Conservation (phyloP, 108 stramenopile genomes). For the Cyclotella choctawhatcheeana region DNA sequence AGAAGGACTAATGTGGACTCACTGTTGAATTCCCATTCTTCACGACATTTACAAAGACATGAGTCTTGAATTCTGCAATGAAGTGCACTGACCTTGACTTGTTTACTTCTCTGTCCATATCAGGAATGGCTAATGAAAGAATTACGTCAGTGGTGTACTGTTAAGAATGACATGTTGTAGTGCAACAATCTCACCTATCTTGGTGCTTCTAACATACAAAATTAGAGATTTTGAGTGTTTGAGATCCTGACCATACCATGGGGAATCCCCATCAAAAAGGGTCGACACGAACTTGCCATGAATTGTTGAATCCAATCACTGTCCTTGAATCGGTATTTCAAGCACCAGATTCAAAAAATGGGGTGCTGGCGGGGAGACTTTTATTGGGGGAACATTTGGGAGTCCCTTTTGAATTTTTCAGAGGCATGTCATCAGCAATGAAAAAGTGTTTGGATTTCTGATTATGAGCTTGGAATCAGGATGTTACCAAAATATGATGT, state of each 20-base stretch:
- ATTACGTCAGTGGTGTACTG: background rate
- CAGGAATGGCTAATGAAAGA: conserved; percentile 24
- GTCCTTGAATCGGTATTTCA: no score
- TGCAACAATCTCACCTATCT: conserved; percentile 29
- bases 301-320: no score
- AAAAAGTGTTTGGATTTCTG: no score
- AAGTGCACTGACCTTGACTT: conserved; percentile 47
- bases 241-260: conserved; percentile 86
- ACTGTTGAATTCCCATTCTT: conserved; percentile 83
- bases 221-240: conserved; percentile 57
- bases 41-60: conserved; percentile 62
- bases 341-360: no score
- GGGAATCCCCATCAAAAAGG: conserved; percentile 74
- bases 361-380: no score
- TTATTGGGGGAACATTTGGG: no score
- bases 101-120: conserved; percentile 65
- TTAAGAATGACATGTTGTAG: background rate
- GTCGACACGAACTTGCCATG: no score
- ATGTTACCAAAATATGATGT: no score
- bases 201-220: conserved; percentile 46
- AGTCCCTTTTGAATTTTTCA: no score
- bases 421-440: no score
- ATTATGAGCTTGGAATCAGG: no score
- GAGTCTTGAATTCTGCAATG: conserved; percentile 41
- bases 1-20: conserved; percentile 22